Conservation (phyloP, 1,284 basidiomycete genomes). For the Phellopilus nigrolimitatus region DNA sequence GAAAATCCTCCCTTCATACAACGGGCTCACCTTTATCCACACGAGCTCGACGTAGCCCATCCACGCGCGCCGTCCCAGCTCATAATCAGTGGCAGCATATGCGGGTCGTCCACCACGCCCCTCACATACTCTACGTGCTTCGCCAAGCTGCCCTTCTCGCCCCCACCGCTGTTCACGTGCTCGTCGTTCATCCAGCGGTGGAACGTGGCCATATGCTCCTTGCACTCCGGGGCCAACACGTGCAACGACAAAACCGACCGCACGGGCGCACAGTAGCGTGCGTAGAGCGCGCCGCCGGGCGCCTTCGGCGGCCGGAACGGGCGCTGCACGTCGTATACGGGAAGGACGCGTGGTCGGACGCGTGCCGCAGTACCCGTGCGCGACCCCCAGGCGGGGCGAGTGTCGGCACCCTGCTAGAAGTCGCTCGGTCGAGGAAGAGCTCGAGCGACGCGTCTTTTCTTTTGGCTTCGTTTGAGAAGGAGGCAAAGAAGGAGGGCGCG, state of each 20-base stretch:
- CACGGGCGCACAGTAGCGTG: constrained; percentile 41
- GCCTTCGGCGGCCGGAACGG: constrained; percentile 54
- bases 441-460: too few relatives aligned
- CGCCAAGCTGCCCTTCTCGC: constrained; percentile 44
- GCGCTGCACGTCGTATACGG: constrained; percentile 41
- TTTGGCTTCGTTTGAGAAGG: too few relatives aligned
- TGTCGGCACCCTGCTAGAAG: constrained; percentile 56
- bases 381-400: constrained; percentile 28
- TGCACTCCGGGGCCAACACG: constrained; percentile 39
- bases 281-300: constrained; percentile 41
- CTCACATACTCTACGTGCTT: constrained; percentile 44
- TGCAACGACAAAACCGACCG: constrained; percentile 40
- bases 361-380: constrained; percentile 35
- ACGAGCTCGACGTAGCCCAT: constrained; percentile 52
- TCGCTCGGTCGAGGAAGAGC: constrained; percentile 38
- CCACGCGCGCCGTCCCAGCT: constrained; percentile 48
- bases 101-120: constrained; percentile 36
- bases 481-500: too few relatives aligned
- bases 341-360: constrained; percentile 30
- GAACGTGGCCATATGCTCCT: constrained; percentile 41
- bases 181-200: constrained; percentile 50
- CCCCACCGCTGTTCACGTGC: constrained; percentile 47
- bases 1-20: too few relatives aligned
- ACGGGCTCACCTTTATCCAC: constrained; percentile 46
- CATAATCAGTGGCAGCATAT: constrained; percentile 43